Percentiles rank a stretch among this genome's conserved stretches.
phyloP scores from a whole-genome alignment of 129 eudicot species.

The Flaveria ramosissima region DNA sequence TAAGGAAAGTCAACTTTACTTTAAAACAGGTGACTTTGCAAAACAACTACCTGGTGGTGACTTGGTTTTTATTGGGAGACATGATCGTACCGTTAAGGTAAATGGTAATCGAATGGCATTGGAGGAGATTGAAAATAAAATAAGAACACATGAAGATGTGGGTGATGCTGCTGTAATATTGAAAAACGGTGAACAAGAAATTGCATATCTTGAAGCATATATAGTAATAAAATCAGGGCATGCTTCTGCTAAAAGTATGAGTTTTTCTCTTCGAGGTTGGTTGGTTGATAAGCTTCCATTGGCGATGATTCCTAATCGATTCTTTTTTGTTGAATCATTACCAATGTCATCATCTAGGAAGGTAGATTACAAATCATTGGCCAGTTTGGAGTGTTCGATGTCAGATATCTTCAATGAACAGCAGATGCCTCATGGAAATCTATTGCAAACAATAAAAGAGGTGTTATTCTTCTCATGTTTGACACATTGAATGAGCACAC shows the following conservation, averaged over 20 bases:
- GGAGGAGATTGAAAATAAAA: constrained; percentile 73
- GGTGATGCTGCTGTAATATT: constrained; percentile 77
- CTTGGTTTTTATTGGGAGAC: constrained; percentile 72
- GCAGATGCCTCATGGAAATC: constrained; percentile 38
- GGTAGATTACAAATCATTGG: constrained; percentile 61
- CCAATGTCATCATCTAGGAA: constrained; percentile 82
- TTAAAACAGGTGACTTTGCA: constrained; percentile 84
- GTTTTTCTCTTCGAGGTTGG: constrained; percentile 61
- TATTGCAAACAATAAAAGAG: constrained; percentile 57
- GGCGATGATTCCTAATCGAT: constrained; percentile 63
- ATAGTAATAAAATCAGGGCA: constrained; percentile 42
- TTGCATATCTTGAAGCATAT: constrained; percentile 61
- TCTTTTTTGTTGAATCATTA: constrained; percentile 48
- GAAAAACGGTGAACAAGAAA: constrained; percentile 41
- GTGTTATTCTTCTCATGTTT: constrained; percentile 30
- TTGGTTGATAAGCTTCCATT: constrained; percentile 62
- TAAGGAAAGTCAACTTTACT: constrained; percentile 36
- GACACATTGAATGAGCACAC: background rate
- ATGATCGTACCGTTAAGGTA: constrained; percentile 75
- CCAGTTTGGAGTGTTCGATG: constrained; percentile 36
- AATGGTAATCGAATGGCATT: constrained; percentile 87
- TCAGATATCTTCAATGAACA: constrained; percentile 32
- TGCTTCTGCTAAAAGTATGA: constrained; percentile 33
- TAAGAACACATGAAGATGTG: constrained; percentile 62
- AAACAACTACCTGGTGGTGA: constrained; percentile 74